phyloP scores from a whole-genome alignment of 345 rosid species.

The Eucalyptus polyanthemos region DNA sequence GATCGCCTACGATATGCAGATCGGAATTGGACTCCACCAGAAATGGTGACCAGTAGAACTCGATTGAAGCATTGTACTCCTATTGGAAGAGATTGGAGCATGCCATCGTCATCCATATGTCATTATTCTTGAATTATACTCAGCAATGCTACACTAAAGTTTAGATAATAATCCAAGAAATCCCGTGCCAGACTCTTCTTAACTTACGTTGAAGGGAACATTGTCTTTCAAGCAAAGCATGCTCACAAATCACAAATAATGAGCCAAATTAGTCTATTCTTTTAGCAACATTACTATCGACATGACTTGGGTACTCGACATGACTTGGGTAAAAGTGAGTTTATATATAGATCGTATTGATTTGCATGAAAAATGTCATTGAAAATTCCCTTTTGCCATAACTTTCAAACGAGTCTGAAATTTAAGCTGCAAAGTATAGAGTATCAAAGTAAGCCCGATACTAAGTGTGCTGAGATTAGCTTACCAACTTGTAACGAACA shows the following conservation, averaged over 20 bases:
- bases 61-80: slow-evolving; percentile 76
- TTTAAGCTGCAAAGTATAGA: background rate
- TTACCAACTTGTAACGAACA: background rate
- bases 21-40: slow-evolving; percentile 81
- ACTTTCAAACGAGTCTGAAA: background rate
- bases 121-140: background rate
- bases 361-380: background rate
- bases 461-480: background rate
- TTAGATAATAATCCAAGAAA: background rate
- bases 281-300: background rate
- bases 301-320: background rate
- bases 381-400: background rate
- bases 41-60: slow-evolving; percentile 94
- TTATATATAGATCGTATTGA: background rate
- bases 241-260: background rate
- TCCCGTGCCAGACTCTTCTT: background rate
- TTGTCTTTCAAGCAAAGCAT: background rate
- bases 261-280: background rate
- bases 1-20: slow-evolving; percentile 41
- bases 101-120: background rate
- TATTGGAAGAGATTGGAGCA: background rate
- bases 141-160: background rate
- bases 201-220: background rate
- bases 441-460: background rate
- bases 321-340: background rate